Evolutionary conservation across 495 filamentous ascomycete species (phyloP), one percentile per base, ranked within the genome.

Genomic region (Tuber melanosporum): DNA sequence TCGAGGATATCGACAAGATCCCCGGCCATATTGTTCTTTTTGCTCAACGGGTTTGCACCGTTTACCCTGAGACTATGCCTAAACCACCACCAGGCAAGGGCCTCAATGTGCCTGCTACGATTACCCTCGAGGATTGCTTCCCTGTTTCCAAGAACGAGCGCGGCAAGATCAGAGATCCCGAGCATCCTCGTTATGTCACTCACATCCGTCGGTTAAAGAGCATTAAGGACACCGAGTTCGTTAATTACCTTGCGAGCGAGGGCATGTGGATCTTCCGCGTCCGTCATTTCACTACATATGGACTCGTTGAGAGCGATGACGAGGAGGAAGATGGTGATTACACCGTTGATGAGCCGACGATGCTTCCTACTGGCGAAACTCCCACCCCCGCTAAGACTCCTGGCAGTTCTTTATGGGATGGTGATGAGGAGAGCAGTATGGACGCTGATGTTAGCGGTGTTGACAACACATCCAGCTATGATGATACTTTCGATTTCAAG

Each of bases 211-310:
- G 92, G 69, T 88, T 99, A 22, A 91, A 88, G 86, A 89, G 88
- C 73, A 92, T 97, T 46, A 85, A 85, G 43, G 92, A 93, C 82
- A 97, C 95, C 10, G 89, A 90, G 47, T 97, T 97, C 78, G 86
- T 93, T 71, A 86, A 87, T 76, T 99, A 97, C 84, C 88, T 95
- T 62, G 86, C 83, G 57, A 88, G 92, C 32, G 92, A 89, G 45
- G 95, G 95, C 73, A 89, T 92, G 41, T 99, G 95, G 95, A 88
- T 89, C 10, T 99, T 99, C 86, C 90, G 87, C 32, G 95, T 99
- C 57, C 90, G 93, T 76, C 95, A 99, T 85, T 99, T 94, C 85
- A 97, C 94, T 22, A 97, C 94, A 14, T 99, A 99, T 84, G 94
- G 91, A n/a, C 87, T 98, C 72, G 91, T 94, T 78, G 93, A 95